A percentile compares a stretch with the other conserved stretches of the same genome.
These are phyloP conservation scores for Aspergillus terreus DNA, from an alignment of 2,329 filamentous ascomycete species.

Conservation along the genomic window DNA sequence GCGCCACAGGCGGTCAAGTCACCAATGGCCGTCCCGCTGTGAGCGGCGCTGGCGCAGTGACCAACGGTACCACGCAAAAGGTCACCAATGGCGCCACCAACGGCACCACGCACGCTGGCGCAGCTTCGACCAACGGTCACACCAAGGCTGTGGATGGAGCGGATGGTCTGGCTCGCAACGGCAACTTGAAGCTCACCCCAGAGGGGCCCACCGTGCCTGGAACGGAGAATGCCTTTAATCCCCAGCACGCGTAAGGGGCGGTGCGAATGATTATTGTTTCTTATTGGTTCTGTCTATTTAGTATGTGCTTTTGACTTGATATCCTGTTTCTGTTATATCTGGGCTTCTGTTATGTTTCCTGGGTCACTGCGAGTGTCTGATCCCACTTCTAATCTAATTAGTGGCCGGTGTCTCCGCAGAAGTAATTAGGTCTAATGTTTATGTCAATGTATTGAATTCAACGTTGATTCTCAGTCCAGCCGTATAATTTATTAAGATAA, in stretches of 20 bases:
- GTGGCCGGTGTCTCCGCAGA: too few relatives aligned
- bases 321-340: constrained; percentile 6
- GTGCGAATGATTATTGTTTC: neutral
- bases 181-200: constrained; percentile 1
- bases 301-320: constrained; percentile 2
- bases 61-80: constrained; percentile 16
- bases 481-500: neutral
- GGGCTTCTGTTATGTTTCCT: constrained; percentile 1
- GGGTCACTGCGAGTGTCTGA: neutral
- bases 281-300: neutral
- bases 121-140: constrained; percentile 2
- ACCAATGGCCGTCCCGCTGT: constrained; percentile 5
- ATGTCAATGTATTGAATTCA: too few relatives aligned
- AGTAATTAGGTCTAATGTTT: neutral
- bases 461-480: too few relatives aligned
- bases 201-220: constrained; percentile 12
- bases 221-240: constrained; percentile 18
- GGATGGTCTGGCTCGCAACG: constrained; percentile 26
- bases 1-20: constrained; percentile 8
- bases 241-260: constrained; percentile 16
- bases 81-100: constrained; percentile 9
- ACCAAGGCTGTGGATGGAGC: constrained; percentile 28
- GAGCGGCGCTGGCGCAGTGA: constrained; percentile 9
- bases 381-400: too few relatives aligned
- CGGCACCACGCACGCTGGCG: constrained; percentile 1